These are phyloP conservation scores for Neospermospora avenae DNA, from an alignment of 2,329 filamentous ascomycete genomes.

Conservation along the genomic window DNA sequence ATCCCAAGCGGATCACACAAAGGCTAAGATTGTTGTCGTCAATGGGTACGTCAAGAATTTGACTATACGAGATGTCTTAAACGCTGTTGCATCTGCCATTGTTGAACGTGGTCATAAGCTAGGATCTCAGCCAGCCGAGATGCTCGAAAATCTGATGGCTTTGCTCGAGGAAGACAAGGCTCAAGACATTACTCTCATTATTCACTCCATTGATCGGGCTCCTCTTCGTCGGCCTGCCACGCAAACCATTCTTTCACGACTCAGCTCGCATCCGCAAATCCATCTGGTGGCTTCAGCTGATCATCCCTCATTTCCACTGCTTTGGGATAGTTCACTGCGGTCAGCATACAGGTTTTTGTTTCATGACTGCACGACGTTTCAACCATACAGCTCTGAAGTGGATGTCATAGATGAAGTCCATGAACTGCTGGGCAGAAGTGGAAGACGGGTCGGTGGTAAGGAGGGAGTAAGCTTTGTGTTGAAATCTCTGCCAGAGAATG, in stretches of 20 bases:
- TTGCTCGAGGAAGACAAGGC: slow-evolving; percentile 51
- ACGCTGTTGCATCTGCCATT: slow-evolving; percentile 64
- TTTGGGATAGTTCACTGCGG: slow-evolving; percentile 87
- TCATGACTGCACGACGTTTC: slow-evolving; percentile 92
- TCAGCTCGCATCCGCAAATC: slow-evolving; percentile 71
- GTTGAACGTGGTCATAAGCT: slow-evolving; percentile 42
- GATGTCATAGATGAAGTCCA: slow-evolving; percentile 90
- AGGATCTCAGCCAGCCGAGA: slow-evolving; percentile 54
- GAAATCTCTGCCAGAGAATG: slow-evolving; percentile 87
- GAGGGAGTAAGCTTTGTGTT: slow-evolving; percentile 92
- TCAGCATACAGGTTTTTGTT: slow-evolving; percentile 83
- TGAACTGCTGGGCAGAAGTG: slow-evolving; percentile 76
- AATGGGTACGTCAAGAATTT: slow-evolving; percentile 76
- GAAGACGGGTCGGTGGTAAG: slow-evolving; percentile 77
- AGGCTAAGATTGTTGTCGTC: slow-evolving; percentile 67
- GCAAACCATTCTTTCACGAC: slow-evolving; percentile 71
- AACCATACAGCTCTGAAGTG: slow-evolving; percentile 67
- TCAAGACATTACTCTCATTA: slow-evolving; percentile 59
- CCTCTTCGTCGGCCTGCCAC: slow-evolving; percentile 67
- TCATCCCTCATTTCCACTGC: slow-evolving; percentile 78
- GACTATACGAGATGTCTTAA: slow-evolving; percentile 66
- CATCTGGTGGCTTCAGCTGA: slow-evolving; percentile 78
- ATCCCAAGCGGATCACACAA: slow-evolving; percentile 30
- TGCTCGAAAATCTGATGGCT: slow-evolving; percentile 63
- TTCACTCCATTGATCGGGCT: slow-evolving; percentile 84